These are phyloP conservation scores for Stachybotrys chlorohalonatus DNA, from an alignment of 2,329 filamentous ascomycete species.

Conservation along the genomic window DNA sequence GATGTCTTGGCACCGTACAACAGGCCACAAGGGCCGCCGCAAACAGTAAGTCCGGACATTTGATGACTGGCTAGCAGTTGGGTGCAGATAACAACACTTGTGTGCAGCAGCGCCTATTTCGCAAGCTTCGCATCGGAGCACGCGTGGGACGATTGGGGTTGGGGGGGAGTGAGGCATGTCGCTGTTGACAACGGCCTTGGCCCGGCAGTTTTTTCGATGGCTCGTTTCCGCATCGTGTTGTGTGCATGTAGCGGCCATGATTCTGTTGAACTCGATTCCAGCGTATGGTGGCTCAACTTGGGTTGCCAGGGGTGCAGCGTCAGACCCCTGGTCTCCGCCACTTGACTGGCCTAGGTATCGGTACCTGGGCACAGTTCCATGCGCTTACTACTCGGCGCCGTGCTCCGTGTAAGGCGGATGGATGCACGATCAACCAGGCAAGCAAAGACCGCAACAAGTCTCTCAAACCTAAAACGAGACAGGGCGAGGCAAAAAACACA, in stretches of 20 bases:
- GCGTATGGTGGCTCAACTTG: background rate
- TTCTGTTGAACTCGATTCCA: background rate
- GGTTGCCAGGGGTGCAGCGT: background rate
- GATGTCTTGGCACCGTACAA: background rate
- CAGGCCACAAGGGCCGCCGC: too few species aligned
- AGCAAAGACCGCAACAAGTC: too few species aligned
- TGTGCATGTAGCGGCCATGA: background rate
- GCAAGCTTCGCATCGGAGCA: background rate
- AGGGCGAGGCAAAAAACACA: too few species aligned
- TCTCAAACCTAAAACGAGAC: too few species aligned
- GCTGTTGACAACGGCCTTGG: background rate
- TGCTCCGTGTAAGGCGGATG: background rate
- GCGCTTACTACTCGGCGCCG: background rate
- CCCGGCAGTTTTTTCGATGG: background rate
- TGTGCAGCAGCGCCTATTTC: background rate
- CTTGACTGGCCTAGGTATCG: background rate
- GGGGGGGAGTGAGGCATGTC: background rate
- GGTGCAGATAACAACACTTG: background rate
- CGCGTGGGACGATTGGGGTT: background rate
- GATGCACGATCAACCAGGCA: background rate
- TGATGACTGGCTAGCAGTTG: background rate
- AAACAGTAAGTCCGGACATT: background rate
- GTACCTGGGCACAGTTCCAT: background rate
- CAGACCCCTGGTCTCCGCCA: background rate
- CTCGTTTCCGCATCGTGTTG: background rate